phyloP scores from a whole-genome alignment of 164 flowering plant species.

The Berberis vulgaris region DNA sequence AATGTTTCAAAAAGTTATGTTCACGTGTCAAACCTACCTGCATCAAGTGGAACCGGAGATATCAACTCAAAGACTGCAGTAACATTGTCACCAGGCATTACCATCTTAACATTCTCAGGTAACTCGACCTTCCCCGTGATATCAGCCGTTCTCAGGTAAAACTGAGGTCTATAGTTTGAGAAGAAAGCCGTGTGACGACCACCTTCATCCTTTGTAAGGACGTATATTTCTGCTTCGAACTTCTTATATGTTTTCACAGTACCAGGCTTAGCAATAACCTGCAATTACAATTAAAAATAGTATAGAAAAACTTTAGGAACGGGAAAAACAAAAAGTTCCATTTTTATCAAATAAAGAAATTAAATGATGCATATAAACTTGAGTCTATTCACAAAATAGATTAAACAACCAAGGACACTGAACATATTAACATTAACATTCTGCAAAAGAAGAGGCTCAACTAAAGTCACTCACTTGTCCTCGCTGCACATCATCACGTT shows the following conservation, averaged over 20 bases:
- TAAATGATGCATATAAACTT: too few species aligned
- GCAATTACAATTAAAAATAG: slow-evolving; percentile 7
- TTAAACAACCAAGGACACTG: too few species aligned
- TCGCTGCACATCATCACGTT: slow-evolving; percentile 78
- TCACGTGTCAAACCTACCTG: slow-evolving; percentile 35
- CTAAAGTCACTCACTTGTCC: slow-evolving; percentile 57
- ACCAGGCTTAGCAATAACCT: slow-evolving; percentile 93
- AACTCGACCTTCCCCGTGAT: slow-evolving; percentile 87
- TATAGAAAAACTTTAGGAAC: not conserved
- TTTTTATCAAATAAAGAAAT: not conserved
- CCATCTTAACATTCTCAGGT: slow-evolving; percentile 98
- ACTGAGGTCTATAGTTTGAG: slow-evolving; percentile 93
- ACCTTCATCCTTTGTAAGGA: slow-evolving; percentile 96
- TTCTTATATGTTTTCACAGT: slow-evolving; percentile 62
- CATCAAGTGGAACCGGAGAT: slow-evolving; percentile 72
- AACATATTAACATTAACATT: too few species aligned
- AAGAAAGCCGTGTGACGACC: slow-evolving; percentile 95
- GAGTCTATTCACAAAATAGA: too few species aligned
- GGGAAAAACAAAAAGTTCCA: not conserved
- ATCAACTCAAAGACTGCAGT: slow-evolving; percentile 88
- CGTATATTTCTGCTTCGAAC: slow-evolving; percentile 95
- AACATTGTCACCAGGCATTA: slow-evolving; percentile 98
- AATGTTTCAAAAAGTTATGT: too few species aligned
- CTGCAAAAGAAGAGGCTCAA: not conserved
- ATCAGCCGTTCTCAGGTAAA: slow-evolving; percentile 95